Conservation (phyloP, 495 filamentous ascomycete genomes). For the Emericellopsis terricola region DNA sequence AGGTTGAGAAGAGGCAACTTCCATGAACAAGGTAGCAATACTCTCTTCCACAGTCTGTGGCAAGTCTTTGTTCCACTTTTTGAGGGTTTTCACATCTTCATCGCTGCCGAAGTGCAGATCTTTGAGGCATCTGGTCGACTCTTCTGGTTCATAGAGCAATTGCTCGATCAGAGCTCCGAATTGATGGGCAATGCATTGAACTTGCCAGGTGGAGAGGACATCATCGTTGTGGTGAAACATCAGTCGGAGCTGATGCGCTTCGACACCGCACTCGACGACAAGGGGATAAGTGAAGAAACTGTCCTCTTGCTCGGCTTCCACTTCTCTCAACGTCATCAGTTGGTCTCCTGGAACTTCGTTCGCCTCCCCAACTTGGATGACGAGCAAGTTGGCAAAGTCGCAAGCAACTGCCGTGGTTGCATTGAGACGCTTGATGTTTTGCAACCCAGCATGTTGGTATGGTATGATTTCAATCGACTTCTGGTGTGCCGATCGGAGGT, state of each 20-base stretch:
- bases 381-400: no score
- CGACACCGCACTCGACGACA: background rate
- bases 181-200: conserved; percentile 8
- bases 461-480: conserved; percentile 1
- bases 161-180: conserved; percentile 3
- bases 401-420: no score
- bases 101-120: background rate
- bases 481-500: background rate
- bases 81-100: background rate
- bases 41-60: background rate
- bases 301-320: no score
- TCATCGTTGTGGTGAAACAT: conserved; percentile 1
- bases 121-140: background rate
- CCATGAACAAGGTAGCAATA: background rate
- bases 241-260: conserved; percentile 4
- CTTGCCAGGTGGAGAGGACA: conserved; percentile 4
- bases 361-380: no score
- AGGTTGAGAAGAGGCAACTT: background rate
- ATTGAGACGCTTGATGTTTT: background rate
- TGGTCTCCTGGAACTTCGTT: no score
- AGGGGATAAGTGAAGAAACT: background rate
- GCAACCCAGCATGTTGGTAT: background rate
- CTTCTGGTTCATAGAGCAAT: background rate
- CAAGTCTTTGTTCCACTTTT: background rate
- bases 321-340: no score